Base-by-base conservation (phyloP, 805 yeast genomes). In the Candida taoyuanica region DNA sequence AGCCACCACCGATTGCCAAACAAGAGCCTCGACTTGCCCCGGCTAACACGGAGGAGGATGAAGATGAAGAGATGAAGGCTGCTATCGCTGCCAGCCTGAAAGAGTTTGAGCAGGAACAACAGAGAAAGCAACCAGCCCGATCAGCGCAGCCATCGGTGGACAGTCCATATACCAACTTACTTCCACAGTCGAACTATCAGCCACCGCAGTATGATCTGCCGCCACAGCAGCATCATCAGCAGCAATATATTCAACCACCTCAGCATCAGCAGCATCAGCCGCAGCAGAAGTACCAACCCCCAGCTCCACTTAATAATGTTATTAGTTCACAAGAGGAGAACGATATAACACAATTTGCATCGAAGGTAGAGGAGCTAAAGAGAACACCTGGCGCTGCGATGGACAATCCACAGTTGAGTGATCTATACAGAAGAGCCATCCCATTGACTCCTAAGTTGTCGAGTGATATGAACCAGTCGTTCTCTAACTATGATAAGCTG, bases 81-180 rank as follows among this genome's bases (percentile, higher is more conserved):
- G 98, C 98, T 0, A 91, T 93, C 41, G 95, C 84, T 13, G 96
- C 96, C 1, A 86, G 96, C 59, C 68, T 93, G 44, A 71, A 71
- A 37, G 97, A 89, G 42, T 70, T 83, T 56, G 75, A 82, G 47
- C 56, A 42, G 20, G 46, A 47, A 15, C 40, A 46, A 21, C 46
- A 54, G 23, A 63, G 51, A 39, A 43, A 50, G 40, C 53, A 40
- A 31, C 34, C 31, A 44, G 46, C 28, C 23, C 52, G 37, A 29
- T 29, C 28, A 43, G 47, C 26, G 34, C 39, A 24, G 29, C 43
- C 19, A n/a, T 47, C 36, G 21, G 32, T 31, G 8, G 40, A 37
- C n/a, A 35, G 49, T 12, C 48, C 44, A 7, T 51, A 51, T 29
- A 43, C 48, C 28, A 41, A 41, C 28, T 34, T 49, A 5, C 31